phyloP scores from a whole-genome alignment of 129 eudicot genomes.

The Tagetes erecta region DNA sequence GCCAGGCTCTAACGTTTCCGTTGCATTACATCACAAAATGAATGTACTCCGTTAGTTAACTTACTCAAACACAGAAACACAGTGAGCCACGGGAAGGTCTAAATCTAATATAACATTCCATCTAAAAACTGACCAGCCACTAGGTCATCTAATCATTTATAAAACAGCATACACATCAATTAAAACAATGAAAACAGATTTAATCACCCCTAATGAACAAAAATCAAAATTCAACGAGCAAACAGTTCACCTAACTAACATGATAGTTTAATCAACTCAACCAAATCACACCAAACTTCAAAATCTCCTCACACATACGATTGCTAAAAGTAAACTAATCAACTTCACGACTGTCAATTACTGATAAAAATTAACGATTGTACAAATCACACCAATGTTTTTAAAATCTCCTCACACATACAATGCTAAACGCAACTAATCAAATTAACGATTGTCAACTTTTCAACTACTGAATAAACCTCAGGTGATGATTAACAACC shows the following conservation, averaged over 20 bases:
- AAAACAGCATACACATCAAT: slow-evolving; percentile 7
- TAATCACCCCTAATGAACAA: background rate
- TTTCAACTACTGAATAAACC: slow-evolving; percentile 28
- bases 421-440: background rate
- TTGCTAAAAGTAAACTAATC: background rate
- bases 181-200: background rate
- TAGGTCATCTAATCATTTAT: background rate
- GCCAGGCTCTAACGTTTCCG: slow-evolving; percentile 1
- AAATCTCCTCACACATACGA: background rate
- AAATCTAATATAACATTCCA: slow-evolving; percentile 12
- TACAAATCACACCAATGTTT: background rate
- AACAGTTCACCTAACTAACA: slow-evolving; percentile 17
- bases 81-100: slow-evolving; percentile 9
- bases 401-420: background rate
- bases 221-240: background rate
- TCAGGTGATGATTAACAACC: slow-evolving; percentile 34
- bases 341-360: background rate
- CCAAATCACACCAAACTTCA: background rate
- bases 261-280: slow-evolving; percentile 10
- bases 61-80: background rate
- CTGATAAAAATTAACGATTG: background rate
- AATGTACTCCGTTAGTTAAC: background rate
- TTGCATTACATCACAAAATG: slow-evolving; percentile 17
- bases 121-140: background rate
- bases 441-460: background rate